Evolutionary conservation across 768 basidiomycete species (phyloP).

Genomic region (Kwoniella heveanensis): DNA sequence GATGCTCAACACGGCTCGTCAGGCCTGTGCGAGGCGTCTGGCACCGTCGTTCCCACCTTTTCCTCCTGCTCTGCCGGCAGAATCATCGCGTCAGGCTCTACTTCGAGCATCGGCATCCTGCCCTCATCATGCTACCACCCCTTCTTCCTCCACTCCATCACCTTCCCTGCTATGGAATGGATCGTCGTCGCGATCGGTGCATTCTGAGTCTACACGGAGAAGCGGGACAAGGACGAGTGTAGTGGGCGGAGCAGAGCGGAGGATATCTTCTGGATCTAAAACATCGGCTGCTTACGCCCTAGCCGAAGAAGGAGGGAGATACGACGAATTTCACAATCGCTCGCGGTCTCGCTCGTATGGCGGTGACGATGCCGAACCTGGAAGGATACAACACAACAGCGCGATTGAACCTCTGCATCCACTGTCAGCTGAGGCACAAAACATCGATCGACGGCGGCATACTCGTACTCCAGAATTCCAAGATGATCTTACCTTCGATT

Average conservation of each 20-base stretch:
- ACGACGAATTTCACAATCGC: conserved; percentile 1
- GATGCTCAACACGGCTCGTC: conserved; percentile 23
- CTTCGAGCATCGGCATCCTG: conserved; percentile 12
- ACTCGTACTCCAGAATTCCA: neutral
- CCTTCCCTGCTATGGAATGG: neutral
- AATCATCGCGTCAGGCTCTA: conserved; percentile 30
- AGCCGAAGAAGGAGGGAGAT: neutral
- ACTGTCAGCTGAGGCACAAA: neutral
- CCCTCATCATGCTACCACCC: neutral
- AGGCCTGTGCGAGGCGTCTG: conserved; percentile 24
- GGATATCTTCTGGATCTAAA: neutral
- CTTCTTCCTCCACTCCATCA: neutral
- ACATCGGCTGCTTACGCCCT: neutral
- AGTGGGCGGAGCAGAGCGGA: neutral
- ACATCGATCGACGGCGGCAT: neutral
- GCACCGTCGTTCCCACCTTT: conserved; percentile 5
- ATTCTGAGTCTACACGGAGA: neutral
- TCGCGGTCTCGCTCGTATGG: neutral
- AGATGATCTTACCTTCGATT: neutral
- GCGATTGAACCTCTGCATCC: neutral
- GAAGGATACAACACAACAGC: neutral
- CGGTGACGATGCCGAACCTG: neutral
- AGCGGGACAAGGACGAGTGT: neutral
- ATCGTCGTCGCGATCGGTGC: neutral
- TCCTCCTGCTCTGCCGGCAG: conserved; percentile 19